Conservation (phyloP, 202 grass and related monocot genomes). For the Elaeis oleifera region DNA sequence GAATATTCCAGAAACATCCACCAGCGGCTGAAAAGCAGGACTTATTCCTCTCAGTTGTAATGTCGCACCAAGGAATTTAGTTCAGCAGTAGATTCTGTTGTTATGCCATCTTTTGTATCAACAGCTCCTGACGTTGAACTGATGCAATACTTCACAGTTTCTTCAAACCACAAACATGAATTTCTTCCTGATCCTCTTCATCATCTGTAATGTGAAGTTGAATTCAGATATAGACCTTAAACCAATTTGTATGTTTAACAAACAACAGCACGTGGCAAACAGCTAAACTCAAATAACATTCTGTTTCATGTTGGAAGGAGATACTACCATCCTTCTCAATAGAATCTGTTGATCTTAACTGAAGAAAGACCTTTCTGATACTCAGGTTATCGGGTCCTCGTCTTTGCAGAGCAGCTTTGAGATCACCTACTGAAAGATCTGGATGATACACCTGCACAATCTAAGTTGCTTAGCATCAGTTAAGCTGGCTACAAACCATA, state of each 20-base stretch:
- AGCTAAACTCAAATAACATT: neutral
- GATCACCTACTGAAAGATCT: slow-evolving; percentile 46
- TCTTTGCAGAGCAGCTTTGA: slow-evolving; percentile 48
- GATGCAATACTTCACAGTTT: neutral
- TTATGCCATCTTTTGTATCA: neutral
- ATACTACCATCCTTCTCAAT: slow-evolving; percentile 19
- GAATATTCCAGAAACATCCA: slow-evolving; percentile 44
- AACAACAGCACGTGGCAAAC: slow-evolving; percentile 1
- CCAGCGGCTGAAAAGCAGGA: slow-evolving; percentile 47
- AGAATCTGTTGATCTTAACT: slow-evolving; percentile 5
- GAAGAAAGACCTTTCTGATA: slow-evolving; percentile 37
- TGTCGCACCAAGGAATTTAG: slow-evolving; percentile 56
- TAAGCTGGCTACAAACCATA: slow-evolving; percentile 3
- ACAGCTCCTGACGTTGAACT: slow-evolving; percentile 7
- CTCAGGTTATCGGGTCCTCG: slow-evolving; percentile 59
- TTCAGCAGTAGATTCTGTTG: slow-evolving; percentile 11
- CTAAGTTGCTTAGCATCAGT: neutral
- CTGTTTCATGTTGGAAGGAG: slow-evolving; percentile 7
- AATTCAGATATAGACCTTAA: neutral
- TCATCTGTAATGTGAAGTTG: slow-evolving; percentile 7
- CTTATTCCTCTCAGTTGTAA: slow-evolving; percentile 69
- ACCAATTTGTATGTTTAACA: neutral
- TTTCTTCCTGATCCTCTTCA: neutral
- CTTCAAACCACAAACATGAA: neutral
- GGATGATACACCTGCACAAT: slow-evolving; percentile 13